These are phyloP conservation scores for Amaranthus hypochondriacus DNA, from an alignment of 148 eudicot species.

Conservation along the genomic window DNA sequence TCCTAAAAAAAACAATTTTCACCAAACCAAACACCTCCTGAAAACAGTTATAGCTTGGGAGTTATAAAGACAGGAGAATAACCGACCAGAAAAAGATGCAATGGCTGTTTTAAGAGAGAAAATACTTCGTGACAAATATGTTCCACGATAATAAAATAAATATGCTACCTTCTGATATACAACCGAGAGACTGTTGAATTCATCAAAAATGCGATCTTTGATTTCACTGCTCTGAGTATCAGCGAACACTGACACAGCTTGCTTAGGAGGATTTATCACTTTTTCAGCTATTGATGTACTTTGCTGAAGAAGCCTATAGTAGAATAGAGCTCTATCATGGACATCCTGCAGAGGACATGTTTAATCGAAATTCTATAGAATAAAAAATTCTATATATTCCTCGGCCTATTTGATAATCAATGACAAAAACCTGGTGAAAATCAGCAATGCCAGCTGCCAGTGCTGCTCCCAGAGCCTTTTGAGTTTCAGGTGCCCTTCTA, in stretches of 20 bases:
- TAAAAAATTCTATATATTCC: background rate
- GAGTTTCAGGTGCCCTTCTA: conserved; percentile 97
- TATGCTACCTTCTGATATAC: conserved; percentile 80
- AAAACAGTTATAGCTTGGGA: background rate
- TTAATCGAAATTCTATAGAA: conserved; percentile 3
- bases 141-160: background rate
- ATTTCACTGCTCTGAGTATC: conserved; percentile 93
- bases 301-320: conserved; percentile 87
- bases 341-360: conserved; percentile 73
- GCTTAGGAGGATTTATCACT: conserved; percentile 95
- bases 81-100: conserved; percentile 1
- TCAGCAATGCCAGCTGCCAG: conserved; percentile 92
- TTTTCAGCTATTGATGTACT: conserved; percentile 69
- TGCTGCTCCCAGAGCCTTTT: conserved; percentile 86
- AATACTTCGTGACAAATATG: background rate
- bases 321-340: conserved; percentile 91
- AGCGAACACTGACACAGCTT: conserved; percentile 98
- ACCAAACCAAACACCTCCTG: background rate
- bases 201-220: conserved; percentile 97
- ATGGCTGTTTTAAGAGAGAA: background rate
- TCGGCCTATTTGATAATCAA: conserved; percentile 7
- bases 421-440: conserved; percentile 75
- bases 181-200: conserved; percentile 95
- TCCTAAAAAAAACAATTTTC: background rate
- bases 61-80: background rate